Evolutionary conservation across 768 basidiomycete genomes (phyloP).

Genomic region (Tricholoma matsutake): DNA sequence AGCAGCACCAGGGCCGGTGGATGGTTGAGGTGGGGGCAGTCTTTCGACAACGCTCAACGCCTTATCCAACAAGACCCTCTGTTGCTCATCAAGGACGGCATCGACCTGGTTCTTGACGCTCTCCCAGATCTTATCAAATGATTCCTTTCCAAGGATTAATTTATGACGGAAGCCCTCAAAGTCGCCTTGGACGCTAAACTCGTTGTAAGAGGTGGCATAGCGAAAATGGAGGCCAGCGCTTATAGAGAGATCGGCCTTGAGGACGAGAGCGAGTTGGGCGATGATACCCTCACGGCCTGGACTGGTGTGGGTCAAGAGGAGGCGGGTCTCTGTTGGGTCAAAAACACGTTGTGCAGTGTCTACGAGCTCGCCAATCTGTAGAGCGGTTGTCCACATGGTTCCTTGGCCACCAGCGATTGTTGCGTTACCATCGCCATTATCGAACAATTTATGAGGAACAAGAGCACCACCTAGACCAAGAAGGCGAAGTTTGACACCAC

Average conservation of each 20-base stretch:
- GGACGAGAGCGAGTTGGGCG: slow-evolving; percentile 81
- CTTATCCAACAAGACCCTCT: slow-evolving; percentile 85
- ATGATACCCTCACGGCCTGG: slow-evolving; percentile 93
- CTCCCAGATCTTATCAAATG: slow-evolving; percentile 93
- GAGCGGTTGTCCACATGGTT: slow-evolving; percentile 97
- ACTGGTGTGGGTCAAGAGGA: slow-evolving; percentile 89
- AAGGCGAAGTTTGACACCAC: slow-evolving; percentile 88
- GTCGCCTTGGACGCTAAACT: slow-evolving; percentile 90
- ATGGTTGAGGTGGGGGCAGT: slow-evolving; percentile 56
- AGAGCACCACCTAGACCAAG: slow-evolving; percentile 96
- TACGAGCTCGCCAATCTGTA: slow-evolving; percentile 97
- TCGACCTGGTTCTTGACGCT: slow-evolving; percentile 91
- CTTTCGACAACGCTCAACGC: slow-evolving; percentile 82
- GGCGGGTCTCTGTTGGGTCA: slow-evolving; percentile 89
- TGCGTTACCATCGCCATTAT: slow-evolving; percentile 89
- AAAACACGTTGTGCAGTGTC: slow-evolving; percentile 95
- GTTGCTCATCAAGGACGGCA: slow-evolving; percentile 85
- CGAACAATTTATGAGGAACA: slow-evolving; percentile 92
- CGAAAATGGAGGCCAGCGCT: slow-evolving; percentile 97
- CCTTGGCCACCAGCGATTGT: slow-evolving; percentile 99
- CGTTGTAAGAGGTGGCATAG: slow-evolving; percentile 94
- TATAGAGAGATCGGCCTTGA: slow-evolving; percentile 93
- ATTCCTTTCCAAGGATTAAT: slow-evolving; percentile 70
- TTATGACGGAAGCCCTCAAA: slow-evolving; percentile 87
- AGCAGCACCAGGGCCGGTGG: slow-evolving; percentile 44